Conservation (phyloP, 2,329 filamentous ascomycete species). For the Annulohypoxylon truncatum region DNA sequence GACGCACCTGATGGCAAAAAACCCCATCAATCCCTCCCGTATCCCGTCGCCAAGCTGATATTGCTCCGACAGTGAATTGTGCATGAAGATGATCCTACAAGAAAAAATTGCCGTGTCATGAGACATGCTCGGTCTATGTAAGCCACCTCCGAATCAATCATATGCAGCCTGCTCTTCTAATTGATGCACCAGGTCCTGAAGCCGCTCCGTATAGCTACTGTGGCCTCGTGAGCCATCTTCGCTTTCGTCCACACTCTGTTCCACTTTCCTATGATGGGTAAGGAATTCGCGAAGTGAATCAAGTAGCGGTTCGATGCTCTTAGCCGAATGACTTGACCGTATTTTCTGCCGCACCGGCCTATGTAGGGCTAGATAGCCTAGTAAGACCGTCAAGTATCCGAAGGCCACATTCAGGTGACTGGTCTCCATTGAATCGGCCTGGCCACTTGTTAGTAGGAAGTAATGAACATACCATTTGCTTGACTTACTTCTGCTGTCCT, state of each 20-base stretch:
- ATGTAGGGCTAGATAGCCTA: slow-evolving; percentile 81
- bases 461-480: neutral
- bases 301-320: slow-evolving; percentile 59
- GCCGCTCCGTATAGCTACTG: slow-evolving; percentile 52
- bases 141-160: slow-evolving; percentile 35
- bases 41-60: slow-evolving; percentile 15
- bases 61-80: slow-evolving; percentile 24
- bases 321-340: slow-evolving; percentile 55
- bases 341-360: slow-evolving; percentile 59
- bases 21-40: slow-evolving; percentile 10
- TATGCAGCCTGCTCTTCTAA: slow-evolving; percentile 49
- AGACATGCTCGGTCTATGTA: neutral
- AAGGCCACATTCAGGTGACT: slow-evolving; percentile 84
- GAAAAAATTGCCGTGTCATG: slow-evolving; percentile 8
- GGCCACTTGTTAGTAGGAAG: slow-evolving; percentile 37
- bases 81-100: slow-evolving; percentile 9
- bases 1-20: slow-evolving; percentile 11
- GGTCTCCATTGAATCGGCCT: slow-evolving; percentile 79
- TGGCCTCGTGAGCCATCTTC: slow-evolving; percentile 50
- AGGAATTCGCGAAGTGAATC: slow-evolving; percentile 68
- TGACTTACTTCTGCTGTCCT: slow-evolving; percentile 74
- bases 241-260: slow-evolving; percentile 51
- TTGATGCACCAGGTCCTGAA: slow-evolving; percentile 56
- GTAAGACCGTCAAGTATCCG: slow-evolving; percentile 85
- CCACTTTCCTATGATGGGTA: slow-evolving; percentile 61